Evolutionary conservation across 1,284 basidiomycete species (phyloP), one percentile per base, ranked within the genome.

Genomic region (Leccinum pachyderme): DNA sequence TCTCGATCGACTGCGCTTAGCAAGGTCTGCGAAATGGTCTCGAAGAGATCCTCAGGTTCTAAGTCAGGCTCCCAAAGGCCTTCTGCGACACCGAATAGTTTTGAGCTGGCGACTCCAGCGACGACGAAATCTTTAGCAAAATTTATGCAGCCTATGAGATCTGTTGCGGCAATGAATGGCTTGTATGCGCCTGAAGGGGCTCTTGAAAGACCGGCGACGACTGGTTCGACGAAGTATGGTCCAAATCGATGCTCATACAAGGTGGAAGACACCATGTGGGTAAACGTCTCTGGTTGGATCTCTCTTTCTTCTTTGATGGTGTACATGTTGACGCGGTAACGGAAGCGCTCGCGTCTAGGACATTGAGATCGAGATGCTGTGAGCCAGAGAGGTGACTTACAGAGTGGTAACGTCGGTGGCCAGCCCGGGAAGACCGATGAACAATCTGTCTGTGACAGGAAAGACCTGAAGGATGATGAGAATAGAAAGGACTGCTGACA

Each of bases 281-380:
- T 91, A 75, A 99, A 98, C 7, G 94, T 95, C 77, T 95, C 88
- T 47, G 97, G 97, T 64, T 95, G 89, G 68, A 99, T 98, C 66
- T 95, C 90, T 58, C 97, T 85, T 71, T 98, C 96, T 73, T 99
- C 97, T 77, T 99, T 99, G 84, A 99, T 98, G 49, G 93, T 92
- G 78, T 98, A 99, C 93, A 99, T 97, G 79, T 99, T 99, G 56
- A 97, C 89, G 58, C 95, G 83, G 77, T 92, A 97, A 54, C 97
- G 86, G 67, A 98, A 88, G 53, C 86, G 84, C 73, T 98, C 93
- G 61, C 86, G 87, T 62, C 93, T 95, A 61, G 15, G 51, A 48
- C 47, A 50, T 53, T 63, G 58, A 57, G 51, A 55, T 28, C 48
- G 43, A 35, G 54, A 18, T n/a, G 43, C 43, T 37, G 45, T n/a